Conservation (phyloP, 345 rosid species). For the Boechera stricta region DNA sequence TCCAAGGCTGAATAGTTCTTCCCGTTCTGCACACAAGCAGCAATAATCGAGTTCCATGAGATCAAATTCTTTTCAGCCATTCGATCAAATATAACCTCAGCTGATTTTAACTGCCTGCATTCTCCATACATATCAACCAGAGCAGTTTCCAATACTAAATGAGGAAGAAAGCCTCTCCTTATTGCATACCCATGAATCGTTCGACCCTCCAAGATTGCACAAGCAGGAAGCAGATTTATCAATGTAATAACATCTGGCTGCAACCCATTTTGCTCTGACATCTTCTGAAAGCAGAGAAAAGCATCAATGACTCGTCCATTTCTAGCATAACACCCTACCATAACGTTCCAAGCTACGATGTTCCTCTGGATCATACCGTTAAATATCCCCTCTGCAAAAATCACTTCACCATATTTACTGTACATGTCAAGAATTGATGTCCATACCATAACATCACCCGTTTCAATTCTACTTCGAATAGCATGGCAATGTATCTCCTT, state of each 20-base stretch:
- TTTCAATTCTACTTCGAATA: conserved; percentile 54
- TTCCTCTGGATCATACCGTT: conserved; percentile 49
- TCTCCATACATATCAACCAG: conserved; percentile 71
- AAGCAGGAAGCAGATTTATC: conserved; percentile 73
- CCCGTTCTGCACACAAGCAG: conserved; percentile 63
- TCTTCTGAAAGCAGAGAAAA: conserved; percentile 56
- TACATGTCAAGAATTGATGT: conserved; percentile 77
- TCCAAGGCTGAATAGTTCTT: conserved; percentile 55
- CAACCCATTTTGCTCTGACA: conserved; percentile 54
- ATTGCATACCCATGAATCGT: conserved; percentile 68
- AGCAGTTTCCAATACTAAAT: conserved; percentile 68
- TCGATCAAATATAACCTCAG: conserved; percentile 53
- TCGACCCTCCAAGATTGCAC: conserved; percentile 58
- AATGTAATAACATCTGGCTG: conserved; percentile 64
- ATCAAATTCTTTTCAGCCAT: conserved; percentile 62
- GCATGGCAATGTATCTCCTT: conserved; percentile 79
- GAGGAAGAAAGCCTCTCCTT: conserved; percentile 70
- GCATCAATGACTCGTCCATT: conserved; percentile 50
- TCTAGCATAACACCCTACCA: conserved; percentile 66
- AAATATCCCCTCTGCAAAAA: conserved; percentile 67
- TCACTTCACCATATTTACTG: conserved; percentile 58
- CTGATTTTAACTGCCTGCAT: conserved; percentile 50
- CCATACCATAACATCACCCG: conserved; percentile 57
- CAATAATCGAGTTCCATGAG: conserved; percentile 73
- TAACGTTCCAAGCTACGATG: conserved; percentile 73